Base-by-base conservation (phyloP, 2,329 filamentous ascomycete genomes). In the Cladophialophora chaetospira region DNA sequence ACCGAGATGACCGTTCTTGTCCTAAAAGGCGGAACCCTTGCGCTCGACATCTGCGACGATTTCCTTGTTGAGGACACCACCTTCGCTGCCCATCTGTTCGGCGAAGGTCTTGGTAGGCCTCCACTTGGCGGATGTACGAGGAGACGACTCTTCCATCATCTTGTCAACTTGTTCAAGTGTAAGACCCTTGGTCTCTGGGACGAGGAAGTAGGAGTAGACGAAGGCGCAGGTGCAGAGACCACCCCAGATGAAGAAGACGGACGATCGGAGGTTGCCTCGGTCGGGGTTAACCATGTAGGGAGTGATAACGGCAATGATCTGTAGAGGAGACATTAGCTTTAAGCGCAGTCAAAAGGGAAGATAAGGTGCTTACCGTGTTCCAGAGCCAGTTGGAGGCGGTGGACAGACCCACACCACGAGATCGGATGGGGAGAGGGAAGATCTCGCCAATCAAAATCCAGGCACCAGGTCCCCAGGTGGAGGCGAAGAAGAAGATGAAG, bases 401-500 rank as follows among this genome's bases (percentile, higher is more conserved):
- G 36, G 90, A 92, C 43, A 96, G 82, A 67, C 83, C 90, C 58
- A 96, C 90, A 77, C 91, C 91, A 65, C 89, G 88, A 40, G 91
- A 88, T 68, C 91, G 88, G 75, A 96, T 93, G 59, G 89, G 89
- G 52, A 96, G 84, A 56, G 91, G 90, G 84, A 88, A 96, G 74
- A 94, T 88, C 78, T 96, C 91, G 71, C 91, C 91, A 68, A 94
- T 92, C 65, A 95, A 82, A 57, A 78, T 79, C 82, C 82, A 85
- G 29, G 80, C 82, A 55, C 79, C 87, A 8, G 90, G 89, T 53
- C 91, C 91, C 91, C 90, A 96, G 63, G 91, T 96, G 58, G 82
- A 86, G 60, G 91, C 91, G 72, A 96, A 96, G 82, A 88, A 94
- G 82, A 91, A 91, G 80, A 96, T 92, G 82, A 91, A 94, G 79